Conservation (phyloP, 768 basidiomycete species). For the Pluteus cervinus region DNA sequence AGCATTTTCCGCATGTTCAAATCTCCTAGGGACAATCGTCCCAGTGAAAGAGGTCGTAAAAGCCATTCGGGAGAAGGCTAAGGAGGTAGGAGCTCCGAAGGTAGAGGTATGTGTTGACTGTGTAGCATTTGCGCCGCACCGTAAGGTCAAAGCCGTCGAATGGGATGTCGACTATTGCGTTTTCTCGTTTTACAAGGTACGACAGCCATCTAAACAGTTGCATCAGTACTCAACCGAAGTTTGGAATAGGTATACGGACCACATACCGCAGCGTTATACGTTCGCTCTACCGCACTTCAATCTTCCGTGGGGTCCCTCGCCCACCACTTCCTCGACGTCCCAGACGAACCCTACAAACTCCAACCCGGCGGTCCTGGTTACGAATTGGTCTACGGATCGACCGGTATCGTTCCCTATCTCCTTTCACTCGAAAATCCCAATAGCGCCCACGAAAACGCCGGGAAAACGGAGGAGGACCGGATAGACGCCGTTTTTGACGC, state of each 20-base stretch:
- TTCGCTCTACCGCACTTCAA: conserved; percentile 41
- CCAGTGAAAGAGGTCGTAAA: conserved; percentile 53
- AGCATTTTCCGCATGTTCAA: conserved; percentile 71
- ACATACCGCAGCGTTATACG: conserved; percentile 63
- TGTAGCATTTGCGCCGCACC: conserved; percentile 75
- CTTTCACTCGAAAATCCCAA: too few species aligned
- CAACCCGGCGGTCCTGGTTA: conserved; percentile 74
- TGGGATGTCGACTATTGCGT: conserved; percentile 77
- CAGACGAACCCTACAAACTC: conserved; percentile 49
- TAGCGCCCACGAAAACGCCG: too few species aligned
- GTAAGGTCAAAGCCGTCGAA: conserved; percentile 60
- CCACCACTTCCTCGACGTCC: conserved; percentile 62
- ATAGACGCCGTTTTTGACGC: conserved; percentile 48
- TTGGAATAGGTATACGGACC: conserved; percentile 63
- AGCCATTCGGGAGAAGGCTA: conserved; percentile 45
- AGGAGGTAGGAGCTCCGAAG: conserved; percentile 46
- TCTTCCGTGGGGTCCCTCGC: conserved; percentile 50
- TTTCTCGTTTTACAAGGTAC: conserved; percentile 74
- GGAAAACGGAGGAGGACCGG: conserved; percentile 37
- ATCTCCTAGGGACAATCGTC: conserved; percentile 63
- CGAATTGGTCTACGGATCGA: conserved; percentile 58
- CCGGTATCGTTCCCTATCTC: conserved; percentile 59
- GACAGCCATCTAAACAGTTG: neutral
- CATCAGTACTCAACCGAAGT: neutral
- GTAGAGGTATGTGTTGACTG: conserved; percentile 70